Evolutionary conservation across 768 basidiomycete genomes (phyloP).

Genomic region (Lenzites betulinus): DNA sequence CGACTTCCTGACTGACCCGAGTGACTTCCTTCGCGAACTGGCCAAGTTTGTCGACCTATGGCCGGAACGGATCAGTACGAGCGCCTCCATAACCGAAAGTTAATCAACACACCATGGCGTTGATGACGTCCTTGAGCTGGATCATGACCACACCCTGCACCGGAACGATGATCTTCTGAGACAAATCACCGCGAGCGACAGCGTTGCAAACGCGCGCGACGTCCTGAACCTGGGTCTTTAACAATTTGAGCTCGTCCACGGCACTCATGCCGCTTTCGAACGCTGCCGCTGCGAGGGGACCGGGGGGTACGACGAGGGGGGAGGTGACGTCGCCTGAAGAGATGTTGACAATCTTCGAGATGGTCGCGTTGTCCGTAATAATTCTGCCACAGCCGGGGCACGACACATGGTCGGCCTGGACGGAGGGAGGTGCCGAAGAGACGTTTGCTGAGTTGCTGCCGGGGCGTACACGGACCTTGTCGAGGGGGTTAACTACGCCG

Average conservation of each 20-base stretch:
- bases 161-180: constrained; percentile 54
- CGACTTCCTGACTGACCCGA: constrained; percentile 82
- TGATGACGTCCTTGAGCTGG: constrained; percentile 38
- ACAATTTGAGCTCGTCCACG: constrained; percentile 74
- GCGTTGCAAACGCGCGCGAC: constrained; percentile 40
- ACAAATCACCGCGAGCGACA: constrained; percentile 52
- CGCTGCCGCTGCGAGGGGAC: constrained; percentile 57
- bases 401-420: constrained; percentile 40
- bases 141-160: constrained; percentile 49
- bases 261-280: constrained; percentile 64
- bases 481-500: constrained; percentile 39
- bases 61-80: constrained; percentile 13
- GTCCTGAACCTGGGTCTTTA: constrained; percentile 80
- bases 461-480: constrained; percentile 20
- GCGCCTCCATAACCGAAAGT: constrained; percentile 14
- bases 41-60: constrained; percentile 65
- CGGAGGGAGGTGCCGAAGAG: constrained; percentile 48
- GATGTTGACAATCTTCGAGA: constrained; percentile 31
- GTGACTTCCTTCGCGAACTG: constrained; percentile 93
- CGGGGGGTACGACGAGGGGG: constrained; percentile 51
- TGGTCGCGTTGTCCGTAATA: constrained; percentile 46
- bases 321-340: constrained; percentile 28
- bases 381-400: constrained; percentile 61
- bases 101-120: constrained; percentile 35
- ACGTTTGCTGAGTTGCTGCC: constrained; percentile 31